A percentile compares a stretch with the other conserved stretches of the same genome.
phyloP scores from a whole-genome alignment of 148 eudicot species.

The Chenopodium album region DNA sequence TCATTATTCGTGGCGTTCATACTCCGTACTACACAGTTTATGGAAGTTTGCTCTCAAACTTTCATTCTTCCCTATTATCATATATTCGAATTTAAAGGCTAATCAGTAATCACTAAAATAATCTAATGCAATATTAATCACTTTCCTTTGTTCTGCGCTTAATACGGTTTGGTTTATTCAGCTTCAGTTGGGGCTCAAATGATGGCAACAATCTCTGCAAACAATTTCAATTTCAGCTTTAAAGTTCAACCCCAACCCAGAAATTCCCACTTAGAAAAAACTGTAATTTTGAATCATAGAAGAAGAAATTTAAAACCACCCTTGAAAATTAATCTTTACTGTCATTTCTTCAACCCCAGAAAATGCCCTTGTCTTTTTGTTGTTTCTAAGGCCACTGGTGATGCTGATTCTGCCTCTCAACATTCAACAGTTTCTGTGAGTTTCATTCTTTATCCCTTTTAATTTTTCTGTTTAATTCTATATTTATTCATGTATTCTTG shows the following conservation, averaged over 20 bases:
- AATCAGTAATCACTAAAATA: too few relatives aligned
- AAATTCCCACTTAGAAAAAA: conserved; percentile 24
- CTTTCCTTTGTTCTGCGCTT: neutral
- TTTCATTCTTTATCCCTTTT: neutral
- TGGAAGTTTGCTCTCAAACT: too few relatives aligned
- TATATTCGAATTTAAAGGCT: too few relatives aligned
- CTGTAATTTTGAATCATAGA: conserved; percentile 19
- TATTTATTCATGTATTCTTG: neutral
- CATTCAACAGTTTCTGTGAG: conserved; percentile 54
- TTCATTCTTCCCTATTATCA: too few relatives aligned
- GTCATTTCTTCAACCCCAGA: conserved; percentile 23
- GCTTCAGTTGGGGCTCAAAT: neutral
- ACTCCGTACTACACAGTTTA: too few relatives aligned
- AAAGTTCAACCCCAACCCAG: conserved; percentile 27
- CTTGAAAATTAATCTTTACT: neutral
- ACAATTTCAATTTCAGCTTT: conserved; percentile 39
- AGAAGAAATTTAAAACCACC: conserved; percentile 1
- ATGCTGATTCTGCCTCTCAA: conserved; percentile 34
- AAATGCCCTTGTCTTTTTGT: conserved; percentile 19
- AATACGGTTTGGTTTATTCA: neutral
- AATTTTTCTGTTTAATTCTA: too few relatives aligned
- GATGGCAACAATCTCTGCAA: conserved; percentile 42
- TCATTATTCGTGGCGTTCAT: too few relatives aligned
- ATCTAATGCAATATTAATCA: too few relatives aligned
- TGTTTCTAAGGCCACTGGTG: conserved; percentile 36